Percentiles rank a stretch among this genome's conserved stretches.
These are phyloP conservation scores for Xylaria sp. DNA, from an alignment of 2,329 filamentous ascomycete genomes.

Conservation along the genomic window DNA sequence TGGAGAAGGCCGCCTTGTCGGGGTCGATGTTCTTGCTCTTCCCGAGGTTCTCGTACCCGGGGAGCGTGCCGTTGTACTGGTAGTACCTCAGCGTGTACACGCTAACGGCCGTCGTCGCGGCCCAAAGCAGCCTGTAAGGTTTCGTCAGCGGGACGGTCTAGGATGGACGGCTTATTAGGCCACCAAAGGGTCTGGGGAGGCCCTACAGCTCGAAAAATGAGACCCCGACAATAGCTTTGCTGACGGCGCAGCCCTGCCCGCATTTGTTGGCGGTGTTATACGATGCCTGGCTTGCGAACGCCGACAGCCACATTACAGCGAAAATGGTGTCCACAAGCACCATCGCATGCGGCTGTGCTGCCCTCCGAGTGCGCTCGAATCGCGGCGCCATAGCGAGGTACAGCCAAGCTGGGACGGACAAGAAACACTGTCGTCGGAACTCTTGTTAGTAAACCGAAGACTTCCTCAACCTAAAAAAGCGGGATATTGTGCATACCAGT, in stretches of 20 bases:
- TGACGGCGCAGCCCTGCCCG: conserved; percentile 58
- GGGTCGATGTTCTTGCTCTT: conserved; percentile 61
- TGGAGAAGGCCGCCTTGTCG: conserved; percentile 70
- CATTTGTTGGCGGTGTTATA: conserved; percentile 63
- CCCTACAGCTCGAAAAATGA: conserved; percentile 65
- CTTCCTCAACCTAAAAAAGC: neutral
- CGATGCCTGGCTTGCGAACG: conserved; percentile 66
- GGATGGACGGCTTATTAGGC: neutral
- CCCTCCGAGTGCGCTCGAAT: conserved; percentile 62
- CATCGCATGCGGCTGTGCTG: conserved; percentile 66
- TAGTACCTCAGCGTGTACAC: conserved; percentile 64
- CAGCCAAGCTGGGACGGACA: conserved; percentile 65
- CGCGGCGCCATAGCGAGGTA: conserved; percentile 67
- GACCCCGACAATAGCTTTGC: conserved; percentile 65
- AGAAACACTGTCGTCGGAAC: conserved; percentile 56
- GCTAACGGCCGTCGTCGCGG: conserved; percentile 56
- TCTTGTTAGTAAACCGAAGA: conserved; percentile 11
- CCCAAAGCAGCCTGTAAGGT: conserved; percentile 56
- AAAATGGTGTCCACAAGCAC: conserved; percentile 60
- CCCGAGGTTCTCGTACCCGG: conserved; percentile 59
- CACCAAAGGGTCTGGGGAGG: neutral
- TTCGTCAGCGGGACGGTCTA: conserved; percentile 2
- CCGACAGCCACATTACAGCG: conserved; percentile 66
- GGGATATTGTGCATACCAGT: conserved; percentile 52
- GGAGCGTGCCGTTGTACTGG: conserved; percentile 62